Evolutionary conservation across 768 basidiomycete genomes (phyloP), one percentile per base, ranked within the genome.

Genomic region (Rhizopogon sp.): DNA sequence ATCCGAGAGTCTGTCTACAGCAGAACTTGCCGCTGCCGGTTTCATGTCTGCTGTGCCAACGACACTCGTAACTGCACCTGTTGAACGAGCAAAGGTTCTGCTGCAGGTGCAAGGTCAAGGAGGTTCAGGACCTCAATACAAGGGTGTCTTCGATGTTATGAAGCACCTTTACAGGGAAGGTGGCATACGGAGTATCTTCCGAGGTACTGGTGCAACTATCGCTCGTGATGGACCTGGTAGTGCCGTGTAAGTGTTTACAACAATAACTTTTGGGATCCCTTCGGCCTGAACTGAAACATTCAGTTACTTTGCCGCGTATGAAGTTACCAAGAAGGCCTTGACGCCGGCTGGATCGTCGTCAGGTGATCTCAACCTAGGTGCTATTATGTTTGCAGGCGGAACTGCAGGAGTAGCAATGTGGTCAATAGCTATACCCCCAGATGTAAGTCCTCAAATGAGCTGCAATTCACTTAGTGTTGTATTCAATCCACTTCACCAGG

Each of bases 321-420:
- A 99, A 72, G 80, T 93, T 33, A 85, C 90, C 40, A 99, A 99
- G 74, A 90, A 88, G 66, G 73, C 80, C 2, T 72, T 99, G 58
- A 93, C 88, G 11, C 91, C 93, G 6, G 81, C 79, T 40, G 90
- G 90, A 33, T 76, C 89, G 16, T 86, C 87, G n/a, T 79, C 90
- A 2, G 78, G 83, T 39, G 85, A 93, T 47, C 79, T 98, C 55
- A 89, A 93, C 62, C 77, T 99, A 28, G 79, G 89, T 33, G 88
- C 90, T 16, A 82, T 98, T 62, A 88, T 98, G 60, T 56, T 94
- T 53, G 93, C 96, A 50, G 97, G 97, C 60, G 97, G 95, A 52
- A 85, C 83, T 40, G 97, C 97, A 1, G 97, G 97, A 62, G 82
- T 98, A 5, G 94, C 94, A 39, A 98, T 99, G 97, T 99, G 97